phyloP scores from a whole-genome alignment of 2,329 filamentous ascomycete genomes.

The Chaetomiaceae sp. region DNA sequence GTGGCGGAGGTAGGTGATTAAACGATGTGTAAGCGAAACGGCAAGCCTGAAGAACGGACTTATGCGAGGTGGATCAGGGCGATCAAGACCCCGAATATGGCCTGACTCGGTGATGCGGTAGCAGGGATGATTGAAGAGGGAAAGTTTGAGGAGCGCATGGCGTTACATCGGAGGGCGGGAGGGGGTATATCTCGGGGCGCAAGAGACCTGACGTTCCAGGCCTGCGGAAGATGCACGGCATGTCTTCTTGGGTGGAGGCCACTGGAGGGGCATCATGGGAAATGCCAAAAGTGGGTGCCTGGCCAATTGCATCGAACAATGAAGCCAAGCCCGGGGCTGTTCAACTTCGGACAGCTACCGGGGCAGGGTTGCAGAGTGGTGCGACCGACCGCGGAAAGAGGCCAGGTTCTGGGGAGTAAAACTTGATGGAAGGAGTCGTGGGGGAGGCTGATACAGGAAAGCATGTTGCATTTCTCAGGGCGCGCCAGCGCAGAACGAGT shows the following conservation, averaged over 20 bases:
- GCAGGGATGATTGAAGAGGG: slow-evolving; percentile 1
- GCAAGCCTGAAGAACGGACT: background rate
- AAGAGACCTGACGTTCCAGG: background rate
- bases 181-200: background rate
- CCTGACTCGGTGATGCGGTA: slow-evolving; percentile 15
- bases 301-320: slow-evolving; percentile 10
- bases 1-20: slow-evolving; percentile 16
- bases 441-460: too few species aligned
- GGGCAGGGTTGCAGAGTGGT: background rate
- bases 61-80: slow-evolving; percentile 25
- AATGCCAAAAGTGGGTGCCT: background rate
- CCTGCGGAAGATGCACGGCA: background rate
- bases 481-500: background rate
- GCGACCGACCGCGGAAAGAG: background rate
- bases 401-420: background rate
- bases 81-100: slow-evolving; percentile 19
- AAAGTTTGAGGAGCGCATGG: slow-evolving; percentile 7
- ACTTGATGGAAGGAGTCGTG: background rate
- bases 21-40: slow-evolving; percentile 13
- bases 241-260: background rate
- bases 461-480: too few species aligned
- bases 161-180: background rate
- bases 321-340: background rate
- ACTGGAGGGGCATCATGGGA: background rate
- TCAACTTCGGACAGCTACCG: background rate